These are phyloP conservation scores for Ustilago cynodontis DNA, from an alignment of 1,284 basidiomycete species.

Conservation along the genomic window DNA sequence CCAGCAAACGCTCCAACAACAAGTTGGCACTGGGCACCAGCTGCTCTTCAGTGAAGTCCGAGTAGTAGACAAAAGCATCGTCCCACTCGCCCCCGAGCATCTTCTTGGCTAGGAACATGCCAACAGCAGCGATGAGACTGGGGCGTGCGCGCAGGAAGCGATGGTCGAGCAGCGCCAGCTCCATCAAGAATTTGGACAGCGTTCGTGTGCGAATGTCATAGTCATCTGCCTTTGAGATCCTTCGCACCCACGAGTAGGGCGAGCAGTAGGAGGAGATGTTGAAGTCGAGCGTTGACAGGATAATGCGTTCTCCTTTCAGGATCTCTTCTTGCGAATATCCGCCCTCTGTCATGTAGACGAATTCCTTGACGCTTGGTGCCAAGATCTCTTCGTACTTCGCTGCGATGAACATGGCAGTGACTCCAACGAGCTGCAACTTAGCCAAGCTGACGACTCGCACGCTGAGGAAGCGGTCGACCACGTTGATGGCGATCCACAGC, in stretches of 20 bases:
- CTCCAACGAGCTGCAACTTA: constrained; percentile 77
- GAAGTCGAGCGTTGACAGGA: constrained; percentile 86
- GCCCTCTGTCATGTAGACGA: constrained; percentile 82
- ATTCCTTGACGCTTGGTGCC: constrained; percentile 68
- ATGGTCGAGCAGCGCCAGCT: constrained; percentile 92
- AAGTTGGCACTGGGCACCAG: constrained; percentile 84
- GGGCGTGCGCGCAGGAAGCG: constrained; percentile 94
- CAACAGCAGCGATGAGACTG: constrained; percentile 93
- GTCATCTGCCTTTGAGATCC: constrained; percentile 94
- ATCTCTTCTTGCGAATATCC: constrained; percentile 89
- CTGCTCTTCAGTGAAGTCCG: constrained; percentile 90
- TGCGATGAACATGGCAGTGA: constrained; percentile 78
- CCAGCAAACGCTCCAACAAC: constrained; percentile 85
- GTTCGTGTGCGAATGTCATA: constrained; percentile 98
- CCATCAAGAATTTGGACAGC: constrained; percentile 91
- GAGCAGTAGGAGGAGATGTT: constrained; percentile 97
- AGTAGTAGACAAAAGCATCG: constrained; percentile 94
- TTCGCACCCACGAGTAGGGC: constrained; percentile 98
- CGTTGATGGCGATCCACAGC: constrained; percentile 78
- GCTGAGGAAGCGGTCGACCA: constrained; percentile 77
- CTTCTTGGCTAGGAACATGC: constrained; percentile 79
- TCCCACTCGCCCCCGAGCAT: constrained; percentile 70
- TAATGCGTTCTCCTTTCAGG: constrained; percentile 94
- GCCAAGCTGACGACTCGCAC: constrained; percentile 76
- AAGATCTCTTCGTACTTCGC: constrained; percentile 74